These are phyloP conservation scores for Tolypocladium nubicola DNA, from an alignment of 2,329 filamentous ascomycete genomes.

Conservation along the genomic window DNA sequence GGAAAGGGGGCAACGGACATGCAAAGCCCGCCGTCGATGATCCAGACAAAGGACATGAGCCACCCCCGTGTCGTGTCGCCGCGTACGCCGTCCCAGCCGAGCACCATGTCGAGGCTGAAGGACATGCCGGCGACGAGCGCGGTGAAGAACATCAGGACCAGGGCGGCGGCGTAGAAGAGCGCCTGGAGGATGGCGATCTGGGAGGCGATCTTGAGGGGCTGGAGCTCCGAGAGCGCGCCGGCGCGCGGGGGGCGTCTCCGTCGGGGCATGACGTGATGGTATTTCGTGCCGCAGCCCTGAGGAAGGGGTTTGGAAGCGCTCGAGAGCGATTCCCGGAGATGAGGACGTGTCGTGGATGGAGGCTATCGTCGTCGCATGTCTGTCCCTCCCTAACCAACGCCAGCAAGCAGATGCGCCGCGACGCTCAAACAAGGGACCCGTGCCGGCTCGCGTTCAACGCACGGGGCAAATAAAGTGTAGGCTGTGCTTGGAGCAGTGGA, in stretches of 20 bases:
- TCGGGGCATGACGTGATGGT: slow-evolving; percentile 33
- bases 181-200: slow-evolving; percentile 49
- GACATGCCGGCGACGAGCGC: slow-evolving; percentile 44
- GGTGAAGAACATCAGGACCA: slow-evolving; percentile 46
- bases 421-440: neutral
- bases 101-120: slow-evolving; percentile 43
- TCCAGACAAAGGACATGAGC: slow-evolving; percentile 47
- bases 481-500: neutral
- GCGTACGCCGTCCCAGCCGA: slow-evolving; percentile 47
- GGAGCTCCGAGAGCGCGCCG: slow-evolving; percentile 51
- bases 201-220: slow-evolving; percentile 45
- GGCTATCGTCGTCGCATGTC: neutral
- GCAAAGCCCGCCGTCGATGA: slow-evolving; percentile 43
- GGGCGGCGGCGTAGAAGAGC: slow-evolving; percentile 41
- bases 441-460: neutral
- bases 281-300: neutral
- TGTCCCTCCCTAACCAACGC: neutral
- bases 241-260: slow-evolving; percentile 47
- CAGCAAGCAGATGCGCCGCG: neutral
- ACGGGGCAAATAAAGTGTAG: neutral
- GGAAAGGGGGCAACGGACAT: slow-evolving; percentile 26
- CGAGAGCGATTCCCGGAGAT: neutral
- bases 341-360: neutral
- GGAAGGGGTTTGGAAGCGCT: too few species aligned
- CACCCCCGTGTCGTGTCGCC: slow-evolving; percentile 54